These are phyloP conservation scores for Jacaranda mimosifolia DNA, from an alignment of 257 asterid genomes.

Conservation along the genomic window DNA sequence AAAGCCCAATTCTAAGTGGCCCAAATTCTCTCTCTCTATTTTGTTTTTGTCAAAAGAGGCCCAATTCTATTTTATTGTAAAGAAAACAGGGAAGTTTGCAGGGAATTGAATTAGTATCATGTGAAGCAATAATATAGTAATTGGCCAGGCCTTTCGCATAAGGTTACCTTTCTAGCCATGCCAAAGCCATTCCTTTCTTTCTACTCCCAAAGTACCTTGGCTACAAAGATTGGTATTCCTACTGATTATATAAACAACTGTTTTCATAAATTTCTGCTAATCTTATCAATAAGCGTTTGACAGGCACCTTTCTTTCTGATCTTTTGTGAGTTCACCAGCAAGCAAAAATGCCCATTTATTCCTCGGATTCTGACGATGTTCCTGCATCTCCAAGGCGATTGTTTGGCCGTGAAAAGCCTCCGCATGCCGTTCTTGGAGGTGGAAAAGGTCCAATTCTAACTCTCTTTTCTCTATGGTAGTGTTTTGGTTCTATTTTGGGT, in stretches of 20 bases:
- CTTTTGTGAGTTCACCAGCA: background rate
- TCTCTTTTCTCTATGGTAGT: background rate
- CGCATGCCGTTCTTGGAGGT: constrained; percentile 73
- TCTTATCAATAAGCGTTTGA: background rate
- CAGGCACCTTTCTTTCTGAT: background rate
- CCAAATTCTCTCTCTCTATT: background rate
- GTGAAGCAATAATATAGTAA: background rate
- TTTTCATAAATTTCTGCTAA: background rate
- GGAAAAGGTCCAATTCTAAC: constrained; percentile 58
- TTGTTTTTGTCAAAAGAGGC: background rate
- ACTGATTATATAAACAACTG: constrained; percentile 13
- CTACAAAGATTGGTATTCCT: constrained; percentile 24
- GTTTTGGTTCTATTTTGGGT: no score
- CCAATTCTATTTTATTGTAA: background rate
- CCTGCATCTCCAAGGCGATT: constrained; percentile 46
- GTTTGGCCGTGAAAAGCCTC: constrained; percentile 60
- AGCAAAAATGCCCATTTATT: constrained; percentile 19
- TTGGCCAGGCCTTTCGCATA: background rate
- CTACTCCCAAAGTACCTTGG: constrained; percentile 27
- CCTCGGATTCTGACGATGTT: constrained; percentile 66
- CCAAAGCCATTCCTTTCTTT: constrained; percentile 67
- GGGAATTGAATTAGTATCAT: background rate
- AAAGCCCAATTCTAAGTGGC: background rate
- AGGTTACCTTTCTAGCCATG: constrained; percentile 38
- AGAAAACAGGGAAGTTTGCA: background rate